Evolutionary conservation across 225 moss, liverwort and hornwort genomes (phyloP).

Genomic region (Rhytidiadelphus loreus): DNA sequence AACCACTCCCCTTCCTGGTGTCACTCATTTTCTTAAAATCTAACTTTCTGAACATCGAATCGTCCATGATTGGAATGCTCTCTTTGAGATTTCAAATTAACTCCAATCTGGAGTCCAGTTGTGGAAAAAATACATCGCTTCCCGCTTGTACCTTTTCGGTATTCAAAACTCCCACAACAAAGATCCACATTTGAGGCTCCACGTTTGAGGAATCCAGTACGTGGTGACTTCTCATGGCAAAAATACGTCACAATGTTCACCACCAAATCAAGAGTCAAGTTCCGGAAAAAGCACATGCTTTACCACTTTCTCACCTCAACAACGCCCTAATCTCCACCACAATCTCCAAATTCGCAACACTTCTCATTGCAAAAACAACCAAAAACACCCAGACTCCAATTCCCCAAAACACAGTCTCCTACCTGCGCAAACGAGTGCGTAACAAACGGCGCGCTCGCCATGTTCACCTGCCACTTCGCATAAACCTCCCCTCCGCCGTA

Average conservation of each 20-base stretch:
- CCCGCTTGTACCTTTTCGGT: no score
- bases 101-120: background rate
- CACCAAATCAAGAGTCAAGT: background rate
- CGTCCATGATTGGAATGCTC: background rate
- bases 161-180: background rate
- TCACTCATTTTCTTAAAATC: background rate
- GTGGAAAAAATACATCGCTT: background rate
- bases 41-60: no score
- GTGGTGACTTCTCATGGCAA: background rate
- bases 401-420: background rate
- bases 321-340: background rate
- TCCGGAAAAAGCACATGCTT: background rate
- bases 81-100: background rate
- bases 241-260: background rate
- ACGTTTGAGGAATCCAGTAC: background rate
- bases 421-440: conserved; percentile 49
- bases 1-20: background rate
- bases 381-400: background rate
- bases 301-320: background rate
- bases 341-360: background rate
- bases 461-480: conserved; percentile 16
- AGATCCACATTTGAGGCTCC: background rate
- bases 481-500: background rate
- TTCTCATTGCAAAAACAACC: background rate
- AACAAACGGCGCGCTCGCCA: conserved; percentile 40